phyloP scores from a whole-genome alignment of 306 rosid genomes.

The Trifolium fragiferum region DNA sequence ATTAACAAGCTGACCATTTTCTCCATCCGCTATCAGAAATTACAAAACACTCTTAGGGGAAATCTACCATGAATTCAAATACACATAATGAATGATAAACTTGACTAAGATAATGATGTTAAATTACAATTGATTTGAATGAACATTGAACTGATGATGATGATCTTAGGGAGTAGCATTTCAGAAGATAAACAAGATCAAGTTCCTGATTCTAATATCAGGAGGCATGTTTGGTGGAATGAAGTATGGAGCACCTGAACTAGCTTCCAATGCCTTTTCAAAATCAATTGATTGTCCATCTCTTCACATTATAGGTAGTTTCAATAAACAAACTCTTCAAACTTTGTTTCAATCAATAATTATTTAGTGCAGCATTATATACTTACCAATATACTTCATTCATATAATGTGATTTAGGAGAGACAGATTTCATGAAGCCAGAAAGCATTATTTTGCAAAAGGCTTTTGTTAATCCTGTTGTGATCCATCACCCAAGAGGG shows the following conservation, averaged over 20 bases:
- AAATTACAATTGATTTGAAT: not conserved
- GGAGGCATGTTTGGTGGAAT: slow-evolving; percentile 56
- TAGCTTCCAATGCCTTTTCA: slow-evolving; percentile 60
- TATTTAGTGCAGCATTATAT: not conserved
- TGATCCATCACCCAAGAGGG: slow-evolving; percentile 57
- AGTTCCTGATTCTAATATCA: slow-evolving; percentile 49
- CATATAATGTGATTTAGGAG: slow-evolving; percentile 49
- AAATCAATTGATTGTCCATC: slow-evolving; percentile 46
- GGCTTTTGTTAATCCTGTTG: slow-evolving; percentile 52
- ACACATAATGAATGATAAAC: not conserved
- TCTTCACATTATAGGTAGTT: slow-evolving; percentile 58
- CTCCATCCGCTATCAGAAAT: no score
- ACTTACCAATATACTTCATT: slow-evolving; percentile 5
- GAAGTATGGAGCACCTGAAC: slow-evolving; percentile 52
- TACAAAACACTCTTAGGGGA: not conserved
- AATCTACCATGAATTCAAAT: no score
- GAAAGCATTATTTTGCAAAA: slow-evolving; percentile 51
- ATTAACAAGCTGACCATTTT: not conserved
- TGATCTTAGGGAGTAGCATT: slow-evolving; percentile 56
- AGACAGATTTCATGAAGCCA: slow-evolving; percentile 49
- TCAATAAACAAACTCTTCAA: not conserved
- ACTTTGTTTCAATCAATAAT: not conserved
- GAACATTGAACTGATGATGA: not conserved
- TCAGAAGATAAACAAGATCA: slow-evolving; percentile 51
- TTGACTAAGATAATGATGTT: not conserved